These are phyloP conservation scores for Tetraselmis striata DNA, from an alignment of 139 green algal genomes.

Conservation along the genomic window DNA sequence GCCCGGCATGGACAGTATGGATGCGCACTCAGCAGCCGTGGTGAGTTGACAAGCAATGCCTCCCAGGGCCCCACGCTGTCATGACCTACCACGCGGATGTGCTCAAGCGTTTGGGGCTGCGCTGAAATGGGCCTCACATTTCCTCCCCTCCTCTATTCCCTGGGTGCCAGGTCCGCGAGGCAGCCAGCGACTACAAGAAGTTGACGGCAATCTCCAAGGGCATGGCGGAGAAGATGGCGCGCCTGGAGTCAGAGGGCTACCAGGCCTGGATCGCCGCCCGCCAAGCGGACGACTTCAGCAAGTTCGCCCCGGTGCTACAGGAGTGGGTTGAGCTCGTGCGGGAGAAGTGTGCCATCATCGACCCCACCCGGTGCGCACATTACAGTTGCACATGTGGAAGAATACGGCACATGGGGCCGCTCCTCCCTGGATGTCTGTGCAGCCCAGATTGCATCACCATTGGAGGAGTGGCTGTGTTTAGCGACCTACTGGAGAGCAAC, in stretches of 20 bases:
- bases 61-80: too few species aligned
- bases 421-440: too few species aligned
- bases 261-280: constrained; percentile 72
- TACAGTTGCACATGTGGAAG: too few species aligned
- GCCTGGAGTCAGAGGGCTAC: constrained; percentile 67
- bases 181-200: constrained; percentile 26
- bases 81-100: too few species aligned
- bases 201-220: constrained; percentile 58
- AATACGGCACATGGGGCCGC: too few species aligned
- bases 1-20: neutral
- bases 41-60: too few species aligned
- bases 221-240: constrained; percentile 55
- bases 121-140: too few species aligned
- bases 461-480: too few species aligned
- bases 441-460: too few species aligned
- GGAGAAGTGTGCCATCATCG: constrained; percentile 40
- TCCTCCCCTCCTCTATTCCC: too few species aligned
- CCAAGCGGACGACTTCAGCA: constrained; percentile 57
- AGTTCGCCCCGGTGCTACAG: constrained; percentile 74
- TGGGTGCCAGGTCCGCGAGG: constrained; percentile 48
- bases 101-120: too few species aligned
- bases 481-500: too few species aligned
- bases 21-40: neutral
- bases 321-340: constrained; percentile 66
- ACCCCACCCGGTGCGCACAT: constrained; percentile 13